Evolutionary conservation across 2,329 filamentous ascomycete genomes (phyloP).

Genomic region (Penicillium glabrum): DNA sequence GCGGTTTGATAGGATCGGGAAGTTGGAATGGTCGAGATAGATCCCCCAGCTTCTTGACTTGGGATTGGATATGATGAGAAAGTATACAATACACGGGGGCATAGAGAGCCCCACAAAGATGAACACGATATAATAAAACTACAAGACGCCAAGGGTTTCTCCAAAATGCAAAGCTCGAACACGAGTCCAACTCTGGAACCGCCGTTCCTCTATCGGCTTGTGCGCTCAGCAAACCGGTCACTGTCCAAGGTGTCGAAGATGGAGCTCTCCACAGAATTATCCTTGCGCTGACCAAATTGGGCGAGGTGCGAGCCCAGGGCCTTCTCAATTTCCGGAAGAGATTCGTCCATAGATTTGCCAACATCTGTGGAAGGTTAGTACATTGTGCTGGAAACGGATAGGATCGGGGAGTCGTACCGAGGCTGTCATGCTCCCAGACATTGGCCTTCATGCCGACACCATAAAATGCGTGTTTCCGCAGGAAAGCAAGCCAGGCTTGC

Average conservation of each 20-base stretch:
- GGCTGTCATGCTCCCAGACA: slow-evolving; percentile 79
- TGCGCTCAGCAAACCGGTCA: slow-evolving; percentile 37
- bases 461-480: slow-evolving; percentile 89
- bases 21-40: not conserved
- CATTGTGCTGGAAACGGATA: not conserved
- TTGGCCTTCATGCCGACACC: slow-evolving; percentile 99
- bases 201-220: slow-evolving; percentile 21
- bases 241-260: slow-evolving; percentile 38
- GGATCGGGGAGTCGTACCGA: slow-evolving; percentile 56
- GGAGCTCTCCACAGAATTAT: slow-evolving; percentile 27
- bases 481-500: slow-evolving; percentile 86
- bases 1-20: not conserved
- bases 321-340: slow-evolving; percentile 39
- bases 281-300: slow-evolving; percentile 42
- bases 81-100: slow-evolving; percentile 22
- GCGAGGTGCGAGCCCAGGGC: slow-evolving; percentile 41
- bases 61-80: slow-evolving; percentile 12
- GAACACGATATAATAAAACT: slow-evolving; percentile 13
- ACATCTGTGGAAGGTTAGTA: slow-evolving; percentile 36
- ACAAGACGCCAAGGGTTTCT: slow-evolving; percentile 15
- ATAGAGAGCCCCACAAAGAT: slow-evolving; percentile 2
- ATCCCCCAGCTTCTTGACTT: slow-evolving; percentile 4
- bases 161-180: slow-evolving; percentile 11
- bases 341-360: slow-evolving; percentile 40
- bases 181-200: not conserved